Evolutionary conservation across 805 yeast genomes (phyloP).

Genomic region (Pichia membranifaciens): DNA sequence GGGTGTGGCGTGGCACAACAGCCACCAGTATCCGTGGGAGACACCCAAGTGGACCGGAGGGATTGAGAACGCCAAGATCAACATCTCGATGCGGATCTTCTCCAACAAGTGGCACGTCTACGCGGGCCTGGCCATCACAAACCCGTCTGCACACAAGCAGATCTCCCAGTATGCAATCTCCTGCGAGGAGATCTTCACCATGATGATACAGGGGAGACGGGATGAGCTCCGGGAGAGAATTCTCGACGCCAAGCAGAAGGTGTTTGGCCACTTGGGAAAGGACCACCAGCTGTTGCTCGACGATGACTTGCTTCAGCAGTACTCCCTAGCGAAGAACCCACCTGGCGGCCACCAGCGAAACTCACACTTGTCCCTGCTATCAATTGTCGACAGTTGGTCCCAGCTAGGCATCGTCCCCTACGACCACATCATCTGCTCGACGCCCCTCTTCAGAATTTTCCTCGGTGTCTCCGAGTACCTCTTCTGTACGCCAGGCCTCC

Average conservation of each 20-base stretch:
- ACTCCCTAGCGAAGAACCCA: conserved; percentile 67
- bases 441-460: conserved; percentile 88
- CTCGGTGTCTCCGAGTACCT: conserved; percentile 91
- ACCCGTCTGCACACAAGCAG: conserved; percentile 90
- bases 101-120: conserved; percentile 97
- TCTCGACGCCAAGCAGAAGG: conserved; percentile 60
- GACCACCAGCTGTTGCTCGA: conserved; percentile 63
- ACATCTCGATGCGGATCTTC: conserved; percentile 83
- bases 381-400: conserved; percentile 93
- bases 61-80: conserved; percentile 90
- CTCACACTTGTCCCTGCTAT: conserved; percentile 81
- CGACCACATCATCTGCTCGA: conserved; percentile 94
- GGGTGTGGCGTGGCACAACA: conserved; percentile 93
- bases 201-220: conserved; percentile 68
- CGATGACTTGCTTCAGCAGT: conserved; percentile 71
- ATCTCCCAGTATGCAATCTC: conserved; percentile 84
- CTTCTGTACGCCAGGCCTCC: conserved; percentile 73
- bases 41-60: conserved; percentile 86
- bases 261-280: conserved; percentile 60
- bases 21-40: conserved; percentile 88
- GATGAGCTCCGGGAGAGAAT: conserved; percentile 57
- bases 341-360: conserved; percentile 70
- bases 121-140: conserved; percentile 94
- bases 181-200: conserved; percentile 71
- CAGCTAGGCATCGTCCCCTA: conserved; percentile 82